Percentiles rank a stretch among this genome's conserved stretches.
phyloP scores from a whole-genome alignment of 192 early-diverging fungal genomes.

The Entophlyctis luteolus region DNA sequence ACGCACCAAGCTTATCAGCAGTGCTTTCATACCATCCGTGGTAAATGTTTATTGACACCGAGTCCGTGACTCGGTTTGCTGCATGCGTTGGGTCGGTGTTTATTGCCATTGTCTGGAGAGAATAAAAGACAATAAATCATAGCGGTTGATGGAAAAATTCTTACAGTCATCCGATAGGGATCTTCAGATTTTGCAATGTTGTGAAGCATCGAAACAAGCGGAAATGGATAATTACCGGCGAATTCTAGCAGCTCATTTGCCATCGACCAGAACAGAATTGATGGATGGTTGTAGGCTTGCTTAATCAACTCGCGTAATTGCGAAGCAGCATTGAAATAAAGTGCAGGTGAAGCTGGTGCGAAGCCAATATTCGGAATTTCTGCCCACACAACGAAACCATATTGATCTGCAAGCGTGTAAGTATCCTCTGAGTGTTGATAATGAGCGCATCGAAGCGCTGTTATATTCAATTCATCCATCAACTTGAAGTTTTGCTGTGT shows the following conservation, averaged over 20 bases:
- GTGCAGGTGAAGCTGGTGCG: background rate
- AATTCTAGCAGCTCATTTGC: background rate
- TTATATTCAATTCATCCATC: slow-evolving; percentile 13
- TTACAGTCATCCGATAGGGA: slow-evolving; percentile 17
- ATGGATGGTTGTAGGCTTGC: slow-evolving; percentile 10
- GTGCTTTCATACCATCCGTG: background rate
- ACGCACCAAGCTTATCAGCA: background rate
- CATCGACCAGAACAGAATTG: slow-evolving; percentile 16
- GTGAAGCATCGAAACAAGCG: slow-evolving; percentile 1
- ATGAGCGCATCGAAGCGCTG: slow-evolving; percentile 13
- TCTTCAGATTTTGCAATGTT: slow-evolving; percentile 10
- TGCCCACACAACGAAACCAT: slow-evolving; percentile 21
- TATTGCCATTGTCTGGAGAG: slow-evolving; percentile 3
- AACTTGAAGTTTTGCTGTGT: background rate
- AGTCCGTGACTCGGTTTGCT: background rate
- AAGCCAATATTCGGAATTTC: slow-evolving; percentile 20
- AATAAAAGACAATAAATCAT: background rate
- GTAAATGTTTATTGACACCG: slow-evolving; percentile 4
- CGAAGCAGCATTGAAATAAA: background rate
- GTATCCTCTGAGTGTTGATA: slow-evolving; percentile 20
- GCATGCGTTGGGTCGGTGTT: background rate
- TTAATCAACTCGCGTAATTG: slow-evolving; percentile 15
- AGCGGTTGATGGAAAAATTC: background rate
- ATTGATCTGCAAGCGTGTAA: slow-evolving; percentile 8
- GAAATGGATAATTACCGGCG: background rate